Evolutionary conservation across 192 early-diverging fungal species (phyloP).

Genomic region (Mortierella hygrophila): DNA sequence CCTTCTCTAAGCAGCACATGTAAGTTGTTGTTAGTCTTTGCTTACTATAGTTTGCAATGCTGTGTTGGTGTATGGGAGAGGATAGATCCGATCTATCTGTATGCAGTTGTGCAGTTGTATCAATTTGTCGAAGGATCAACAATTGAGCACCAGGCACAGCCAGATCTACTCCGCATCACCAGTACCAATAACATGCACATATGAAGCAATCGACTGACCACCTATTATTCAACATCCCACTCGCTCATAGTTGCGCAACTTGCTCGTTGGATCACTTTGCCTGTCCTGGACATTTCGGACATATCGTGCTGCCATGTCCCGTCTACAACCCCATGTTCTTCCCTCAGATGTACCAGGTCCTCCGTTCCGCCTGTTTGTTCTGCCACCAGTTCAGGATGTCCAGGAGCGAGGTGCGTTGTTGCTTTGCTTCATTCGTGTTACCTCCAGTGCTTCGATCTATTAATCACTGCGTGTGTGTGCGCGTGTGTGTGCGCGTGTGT

Average conservation of each 20-base stretch:
- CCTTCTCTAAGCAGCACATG: constrained; percentile 84
- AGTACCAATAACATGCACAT: neutral
- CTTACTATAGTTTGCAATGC: too few species aligned
- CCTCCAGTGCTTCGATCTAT: neutral
- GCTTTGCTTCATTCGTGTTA: neutral
- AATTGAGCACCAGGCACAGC: too few species aligned
- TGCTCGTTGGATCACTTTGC: constrained; percentile 95
- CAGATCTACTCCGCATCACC: too few species aligned
- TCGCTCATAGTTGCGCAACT: constrained; percentile 89
- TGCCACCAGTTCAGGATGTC: constrained; percentile 88
- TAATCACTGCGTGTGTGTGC: neutral
- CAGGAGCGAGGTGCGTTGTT: constrained; percentile 63
- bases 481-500: neutral
- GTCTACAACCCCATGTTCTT: constrained; percentile 98
- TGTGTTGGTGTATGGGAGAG: too few species aligned
- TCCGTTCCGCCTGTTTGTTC: constrained; percentile 89
- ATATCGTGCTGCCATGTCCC: constrained; percentile 96
- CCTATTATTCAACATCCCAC: neutral
- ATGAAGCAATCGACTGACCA: neutral
- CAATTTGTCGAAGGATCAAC: too few species aligned
- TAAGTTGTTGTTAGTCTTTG: constrained; percentile 42
- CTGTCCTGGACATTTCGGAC: constrained; percentile 98
- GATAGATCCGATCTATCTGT: too few species aligned
- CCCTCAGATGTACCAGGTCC: constrained; percentile 86
- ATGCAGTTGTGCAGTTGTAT: too few species aligned